Evolutionary conservation across 768 basidiomycete genomes (phyloP).

Genomic region (Pulveroboletus ravenelii): DNA sequence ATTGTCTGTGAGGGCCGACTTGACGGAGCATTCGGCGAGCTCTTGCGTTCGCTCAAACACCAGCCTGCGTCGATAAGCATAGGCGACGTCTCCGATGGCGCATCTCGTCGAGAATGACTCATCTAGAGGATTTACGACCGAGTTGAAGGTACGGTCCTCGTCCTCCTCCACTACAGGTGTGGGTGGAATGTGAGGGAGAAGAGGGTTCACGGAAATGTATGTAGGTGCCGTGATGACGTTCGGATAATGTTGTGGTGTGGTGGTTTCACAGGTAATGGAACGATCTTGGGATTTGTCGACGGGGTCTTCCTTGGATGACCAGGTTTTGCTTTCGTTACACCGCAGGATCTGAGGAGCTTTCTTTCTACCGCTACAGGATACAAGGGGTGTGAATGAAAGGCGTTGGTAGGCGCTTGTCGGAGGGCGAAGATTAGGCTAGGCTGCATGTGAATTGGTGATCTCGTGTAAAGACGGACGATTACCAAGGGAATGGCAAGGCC

Average conservation of each 20-base stretch:
- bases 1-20: too few species aligned
- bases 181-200: too few species aligned
- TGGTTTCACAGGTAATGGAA: slow-evolving; percentile 6
- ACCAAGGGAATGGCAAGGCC: too few species aligned
- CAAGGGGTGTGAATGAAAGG: slow-evolving; percentile 20
- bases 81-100: slow-evolving; percentile 26
- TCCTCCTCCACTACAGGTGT: too few species aligned
- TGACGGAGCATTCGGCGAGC: slow-evolving; percentile 14
- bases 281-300: too few species aligned
- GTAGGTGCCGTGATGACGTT: slow-evolving; percentile 1
- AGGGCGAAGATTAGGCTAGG: slow-evolving; percentile 30
- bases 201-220: too few species aligned
- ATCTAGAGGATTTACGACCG: slow-evolving; percentile 20
- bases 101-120: slow-evolving; percentile 26
- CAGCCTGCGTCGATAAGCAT: slow-evolving; percentile 22
- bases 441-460: slow-evolving; percentile 8
- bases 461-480: slow-evolving; percentile 10
- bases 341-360: slow-evolving; percentile 23
- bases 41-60: slow-evolving; percentile 28
- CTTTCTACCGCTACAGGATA: slow-evolving; percentile 13
- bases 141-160: too few species aligned
- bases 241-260: slow-evolving; percentile 9
- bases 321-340: slow-evolving; percentile 29
- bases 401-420: slow-evolving; percentile 28
- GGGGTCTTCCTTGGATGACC: slow-evolving; percentile 27